Evolutionary conservation across 768 basidiomycete species (phyloP), one percentile per base, ranked within the genome.

Genomic region (Basidioascus undulatus): DNA sequence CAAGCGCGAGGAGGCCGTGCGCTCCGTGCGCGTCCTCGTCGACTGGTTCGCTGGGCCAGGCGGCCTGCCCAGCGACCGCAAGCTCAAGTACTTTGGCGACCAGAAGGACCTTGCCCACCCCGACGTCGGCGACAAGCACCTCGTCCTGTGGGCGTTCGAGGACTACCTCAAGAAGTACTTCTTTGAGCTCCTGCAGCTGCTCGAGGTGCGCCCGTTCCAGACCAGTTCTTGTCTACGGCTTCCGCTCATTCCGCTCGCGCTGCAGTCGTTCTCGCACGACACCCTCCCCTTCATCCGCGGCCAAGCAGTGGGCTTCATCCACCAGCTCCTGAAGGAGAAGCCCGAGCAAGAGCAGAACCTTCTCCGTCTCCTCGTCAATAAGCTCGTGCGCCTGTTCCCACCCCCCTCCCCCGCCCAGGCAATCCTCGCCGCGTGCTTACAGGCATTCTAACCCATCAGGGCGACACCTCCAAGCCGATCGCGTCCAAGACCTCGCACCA

Each of bases 1-100:
- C 31, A 81, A 82, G 3, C 67, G 87, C n/a, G 86, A 86, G 38
- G 87, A 94, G 61, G 74, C 78, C 49, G 56, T 92, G 33, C 84
- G 87, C 48, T 86, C 87, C 3, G 54, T 89, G 41, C 66, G 87
- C 32, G 89, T 86, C 46, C 65, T 98, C 43, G 74, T 81, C 25
- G 89, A 96, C 68, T 94, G 89, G 86, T 92, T 86, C 83, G 69
- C 78, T 35, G 86, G 84, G 25, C n/a, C n/a, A n/a, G 87, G 86
- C 19, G 83, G 83, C n/a, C 79, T 74, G 16, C 81, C 84, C 0
- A n/a, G n/a, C n/a, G 63, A 67, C 44, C 64, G 81, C 45, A 96
- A 96, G 55, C 67, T 94, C 20, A 81, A 68, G 80, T 86, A 45
- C 39, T 72, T 63, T n/a, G n/a, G n/a, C n/a, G n/a, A n/a, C n/a